Evolutionary conservation across 2,329 filamentous ascomycete species (phyloP).

Genomic region (Mollisiaceae sp.): DNA sequence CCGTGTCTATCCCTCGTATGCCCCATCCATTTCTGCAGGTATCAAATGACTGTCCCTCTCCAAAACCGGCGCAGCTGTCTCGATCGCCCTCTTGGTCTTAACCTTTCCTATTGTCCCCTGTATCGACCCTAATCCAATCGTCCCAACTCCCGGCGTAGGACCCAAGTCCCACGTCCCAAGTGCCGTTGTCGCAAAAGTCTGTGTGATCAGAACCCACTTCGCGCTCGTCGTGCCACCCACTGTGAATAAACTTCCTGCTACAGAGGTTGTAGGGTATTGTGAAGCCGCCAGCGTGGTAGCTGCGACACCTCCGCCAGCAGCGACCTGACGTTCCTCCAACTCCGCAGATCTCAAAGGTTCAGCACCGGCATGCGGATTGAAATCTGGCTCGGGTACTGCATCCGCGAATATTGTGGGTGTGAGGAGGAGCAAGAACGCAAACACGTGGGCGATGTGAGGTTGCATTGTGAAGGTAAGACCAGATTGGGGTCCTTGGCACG

Average conservation of each 20-base stretch:
- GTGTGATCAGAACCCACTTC: constrained; percentile 32
- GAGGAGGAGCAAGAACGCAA: not conserved
- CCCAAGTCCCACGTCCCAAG: constrained; percentile 40
- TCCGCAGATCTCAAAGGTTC: not conserved
- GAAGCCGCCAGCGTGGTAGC: constrained; percentile 23
- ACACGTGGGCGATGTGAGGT: not conserved
- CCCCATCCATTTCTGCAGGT: constrained; percentile 1
- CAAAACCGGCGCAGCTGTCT: constrained; percentile 16
- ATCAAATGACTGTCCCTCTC: constrained; percentile 1
- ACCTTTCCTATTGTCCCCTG: constrained; percentile 26
- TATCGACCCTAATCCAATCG: constrained; percentile 38
- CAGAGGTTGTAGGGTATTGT: constrained; percentile 30
- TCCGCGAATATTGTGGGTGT: not conserved
- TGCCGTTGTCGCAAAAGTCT: constrained; percentile 40
- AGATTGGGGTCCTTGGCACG: not conserved
- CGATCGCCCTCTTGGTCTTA: constrained; percentile 22
- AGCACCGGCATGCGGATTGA: constrained; percentile 2
- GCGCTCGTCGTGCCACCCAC: constrained; percentile 30
- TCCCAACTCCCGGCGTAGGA: constrained; percentile 33
- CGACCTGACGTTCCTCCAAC: constrained; percentile 13
- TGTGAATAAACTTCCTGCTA: constrained; percentile 29
- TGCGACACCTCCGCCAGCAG: constrained; percentile 22
- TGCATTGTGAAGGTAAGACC: constrained; percentile 1
- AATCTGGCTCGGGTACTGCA: not conserved
- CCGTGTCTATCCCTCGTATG: not conserved